Percentiles rank a stretch among this genome's conserved stretches.
These are phyloP conservation scores for Ambrosia artemisiifolia DNA, from an alignment of 129 eudicot species.

Conservation along the genomic window DNA sequence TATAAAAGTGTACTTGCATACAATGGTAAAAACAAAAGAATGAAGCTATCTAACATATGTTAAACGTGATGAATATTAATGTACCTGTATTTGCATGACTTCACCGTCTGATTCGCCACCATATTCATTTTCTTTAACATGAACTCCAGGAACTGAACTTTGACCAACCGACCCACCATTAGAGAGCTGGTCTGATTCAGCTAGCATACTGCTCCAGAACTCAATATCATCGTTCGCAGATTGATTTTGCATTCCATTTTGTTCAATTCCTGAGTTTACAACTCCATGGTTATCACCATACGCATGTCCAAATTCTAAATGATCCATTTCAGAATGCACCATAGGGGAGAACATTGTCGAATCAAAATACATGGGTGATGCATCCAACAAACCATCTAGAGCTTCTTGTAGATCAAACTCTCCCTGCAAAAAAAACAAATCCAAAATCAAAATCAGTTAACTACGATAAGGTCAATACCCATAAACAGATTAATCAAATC, in stretches of 20 bases:
- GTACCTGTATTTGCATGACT: constrained; percentile 61
- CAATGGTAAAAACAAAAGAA: neutral
- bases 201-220: constrained; percentile 45
- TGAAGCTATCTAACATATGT: neutral
- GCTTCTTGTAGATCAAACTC: constrained; percentile 51
- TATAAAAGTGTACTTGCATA: no score
- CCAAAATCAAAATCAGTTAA: neutral
- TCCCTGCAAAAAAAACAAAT: constrained; percentile 36
- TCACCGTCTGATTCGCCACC: constrained; percentile 64
- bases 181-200: constrained; percentile 37
- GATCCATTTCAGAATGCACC: constrained; percentile 42
- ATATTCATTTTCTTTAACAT: constrained; percentile 44
- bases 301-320: constrained; percentile 41
- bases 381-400: constrained; percentile 32
- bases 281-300: constrained; percentile 12
- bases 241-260: constrained; percentile 33
- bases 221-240: constrained; percentile 40
- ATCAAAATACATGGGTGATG: constrained; percentile 34
- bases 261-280: constrained; percentile 23
- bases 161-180: constrained; percentile 28
- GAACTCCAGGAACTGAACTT: constrained; percentile 26
- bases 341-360: constrained; percentile 57
- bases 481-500: neutral
- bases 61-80: neutral
- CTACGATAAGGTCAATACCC: neutral